Percentiles rank a stretch among this genome's conserved stretches.
Evolutionary conservation across 176 grass and related monocot genomes (phyloP).

Genomic region (Musa beccarii): DNA sequence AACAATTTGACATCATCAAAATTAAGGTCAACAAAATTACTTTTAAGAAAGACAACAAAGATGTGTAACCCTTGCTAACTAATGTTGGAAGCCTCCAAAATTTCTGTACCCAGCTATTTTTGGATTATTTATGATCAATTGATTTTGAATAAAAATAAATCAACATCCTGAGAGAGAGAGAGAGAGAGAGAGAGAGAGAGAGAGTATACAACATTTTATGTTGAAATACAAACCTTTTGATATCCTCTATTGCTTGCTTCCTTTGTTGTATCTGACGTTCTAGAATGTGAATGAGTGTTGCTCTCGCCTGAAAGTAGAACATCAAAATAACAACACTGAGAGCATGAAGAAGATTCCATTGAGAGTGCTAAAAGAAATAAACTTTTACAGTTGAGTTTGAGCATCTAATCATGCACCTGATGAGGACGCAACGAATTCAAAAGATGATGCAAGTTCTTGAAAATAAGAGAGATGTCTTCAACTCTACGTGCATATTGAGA

Average conservation of each 20-base stretch:
- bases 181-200: not conserved
- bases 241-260: conserved; percentile 83
- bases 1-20: not conserved
- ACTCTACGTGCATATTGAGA: conserved; percentile 88
- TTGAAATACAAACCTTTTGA: conserved; percentile 46
- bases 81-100: no score
- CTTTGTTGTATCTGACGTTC: conserved; percentile 72
- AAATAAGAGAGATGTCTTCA: conserved; percentile 87
- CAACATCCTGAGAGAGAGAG: not conserved
- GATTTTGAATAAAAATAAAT: not conserved
- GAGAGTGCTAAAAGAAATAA: not conserved
- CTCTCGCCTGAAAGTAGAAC: conserved; percentile 55
- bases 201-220: not conserved
- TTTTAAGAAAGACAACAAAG: not conserved
- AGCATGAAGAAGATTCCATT: not conserved
- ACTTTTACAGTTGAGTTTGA: not conserved
- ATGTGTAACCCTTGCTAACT: no score
- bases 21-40: not conserved
- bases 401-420: conserved; percentile 34
- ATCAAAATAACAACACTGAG: not conserved
- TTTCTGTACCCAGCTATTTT: no score
- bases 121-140: no score
- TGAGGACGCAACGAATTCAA: conserved; percentile 81
- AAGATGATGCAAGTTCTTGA: conserved; percentile 83
- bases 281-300: conserved; percentile 86